Evolutionary conservation across 306 rosid genomes (phyloP).

Genomic region (Pachyrhizus erosus): DNA sequence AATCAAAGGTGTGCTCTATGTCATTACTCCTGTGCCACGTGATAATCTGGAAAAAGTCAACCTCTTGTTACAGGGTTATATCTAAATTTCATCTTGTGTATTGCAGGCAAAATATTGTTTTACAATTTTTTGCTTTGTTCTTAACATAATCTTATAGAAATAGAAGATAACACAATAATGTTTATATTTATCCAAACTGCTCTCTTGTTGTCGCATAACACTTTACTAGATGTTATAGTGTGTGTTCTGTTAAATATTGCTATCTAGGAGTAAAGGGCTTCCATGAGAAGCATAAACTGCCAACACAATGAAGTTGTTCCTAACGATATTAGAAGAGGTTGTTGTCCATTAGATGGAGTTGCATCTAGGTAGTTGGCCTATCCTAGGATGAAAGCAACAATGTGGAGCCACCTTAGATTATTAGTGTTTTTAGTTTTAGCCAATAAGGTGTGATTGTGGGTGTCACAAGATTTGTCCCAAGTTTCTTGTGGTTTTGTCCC

Average conservation of each 20-base stretch:
- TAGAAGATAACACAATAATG: neutral
- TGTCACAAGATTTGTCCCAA: neutral
- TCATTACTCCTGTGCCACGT: constrained; percentile 83
- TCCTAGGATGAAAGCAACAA: neutral
- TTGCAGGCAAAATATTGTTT: constrained; percentile 67
- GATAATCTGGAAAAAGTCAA: constrained; percentile 78
- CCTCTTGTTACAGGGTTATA: constrained; percentile 77
- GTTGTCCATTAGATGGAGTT: neutral
- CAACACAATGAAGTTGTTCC: neutral
- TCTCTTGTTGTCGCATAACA: neutral
- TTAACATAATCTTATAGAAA: constrained; percentile 28
- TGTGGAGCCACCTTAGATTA: neutral
- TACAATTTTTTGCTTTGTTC: constrained; percentile 32
- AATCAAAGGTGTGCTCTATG: constrained; percentile 69
- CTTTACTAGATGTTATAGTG: neutral
- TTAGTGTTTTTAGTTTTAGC: neutral
- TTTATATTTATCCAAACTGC: neutral
- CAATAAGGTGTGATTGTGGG: neutral
- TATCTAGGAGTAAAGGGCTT: neutral
- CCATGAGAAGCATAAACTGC: neutral
- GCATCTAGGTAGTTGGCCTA: neutral
- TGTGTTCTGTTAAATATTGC: neutral
- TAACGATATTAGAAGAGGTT: neutral
- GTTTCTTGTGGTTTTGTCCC: neutral
- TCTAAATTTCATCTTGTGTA: constrained; percentile 82